Evolutionary conservation across 2,329 filamentous ascomycete species (phyloP).

Genomic region (Didymella glomerata): DNA sequence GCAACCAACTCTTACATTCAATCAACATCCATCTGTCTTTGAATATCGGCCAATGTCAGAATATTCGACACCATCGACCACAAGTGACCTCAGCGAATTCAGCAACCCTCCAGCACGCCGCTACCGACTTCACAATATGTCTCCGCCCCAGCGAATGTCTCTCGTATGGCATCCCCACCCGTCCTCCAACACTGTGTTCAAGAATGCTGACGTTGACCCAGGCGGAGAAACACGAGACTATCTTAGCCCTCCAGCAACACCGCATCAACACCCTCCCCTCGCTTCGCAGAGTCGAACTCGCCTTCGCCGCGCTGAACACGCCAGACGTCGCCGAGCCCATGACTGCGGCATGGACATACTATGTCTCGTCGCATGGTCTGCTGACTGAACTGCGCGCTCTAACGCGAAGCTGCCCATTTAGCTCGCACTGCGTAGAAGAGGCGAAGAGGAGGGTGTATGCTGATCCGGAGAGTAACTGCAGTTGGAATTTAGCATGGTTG

Average conservation of each 20-base stretch:
- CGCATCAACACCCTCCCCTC: constrained; percentile 78
- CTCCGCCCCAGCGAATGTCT: constrained; percentile 34
- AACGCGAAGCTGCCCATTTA: constrained; percentile 72
- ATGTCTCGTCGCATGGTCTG: constrained; percentile 74
- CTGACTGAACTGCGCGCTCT: constrained; percentile 74
- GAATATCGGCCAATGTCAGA: constrained; percentile 27
- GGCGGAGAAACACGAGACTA: constrained; percentile 63
- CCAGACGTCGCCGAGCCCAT: constrained; percentile 71
- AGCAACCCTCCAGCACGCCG: constrained; percentile 38
- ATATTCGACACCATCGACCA: constrained; percentile 30
- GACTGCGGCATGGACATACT: constrained; percentile 75
- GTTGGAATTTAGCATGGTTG: constrained; percentile 81
- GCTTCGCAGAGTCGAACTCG: constrained; percentile 74
- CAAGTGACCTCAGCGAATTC: constrained; percentile 34
- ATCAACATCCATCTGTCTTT: background rate
- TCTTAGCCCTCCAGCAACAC: constrained; percentile 70
- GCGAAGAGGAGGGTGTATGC: constrained; percentile 69
- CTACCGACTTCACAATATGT: constrained; percentile 42
- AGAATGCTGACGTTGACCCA: constrained; percentile 25
- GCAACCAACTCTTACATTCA: background rate
- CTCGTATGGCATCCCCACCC: constrained; percentile 24
- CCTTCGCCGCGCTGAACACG: constrained; percentile 66
- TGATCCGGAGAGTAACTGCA: constrained; percentile 72
- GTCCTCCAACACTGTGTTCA: background rate
- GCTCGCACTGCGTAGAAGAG: constrained; percentile 69